These are phyloP conservation scores for Fraxinus quadrangulata DNA, from an alignment of 257 asterid genomes.

Conservation along the genomic window DNA sequence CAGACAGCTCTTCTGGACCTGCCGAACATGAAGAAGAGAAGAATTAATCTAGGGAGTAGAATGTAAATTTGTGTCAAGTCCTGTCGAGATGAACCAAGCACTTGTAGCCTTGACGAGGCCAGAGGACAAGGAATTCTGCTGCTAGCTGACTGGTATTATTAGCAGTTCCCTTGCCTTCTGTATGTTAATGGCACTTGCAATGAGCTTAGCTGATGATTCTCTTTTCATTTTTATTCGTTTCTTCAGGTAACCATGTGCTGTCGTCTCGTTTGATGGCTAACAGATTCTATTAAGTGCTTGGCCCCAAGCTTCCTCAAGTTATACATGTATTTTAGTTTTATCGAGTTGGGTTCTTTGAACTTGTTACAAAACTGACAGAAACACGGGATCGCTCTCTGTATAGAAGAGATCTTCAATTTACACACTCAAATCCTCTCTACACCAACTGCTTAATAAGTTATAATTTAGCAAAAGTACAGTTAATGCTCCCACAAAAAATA, in stretches of 20 bases:
- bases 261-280: slow-evolving; percentile 35
- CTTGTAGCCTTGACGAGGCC: slow-evolving; percentile 21
- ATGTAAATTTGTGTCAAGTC: slow-evolving; percentile 37
- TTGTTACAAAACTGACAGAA: not conserved
- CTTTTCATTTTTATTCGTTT: slow-evolving; percentile 5
- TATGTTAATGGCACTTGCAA: slow-evolving; percentile 16
- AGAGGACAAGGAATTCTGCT: slow-evolving; percentile 31
- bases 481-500: not conserved
- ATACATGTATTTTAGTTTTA: not conserved
- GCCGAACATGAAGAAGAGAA: slow-evolving; percentile 25
- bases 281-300: slow-evolving; percentile 3
- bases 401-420: not conserved
- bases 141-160: slow-evolving; percentile 26
- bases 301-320: not conserved
- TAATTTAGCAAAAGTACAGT: not conserved
- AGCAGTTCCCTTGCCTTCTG: slow-evolving; percentile 1
- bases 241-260: slow-evolving; percentile 26
- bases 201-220: slow-evolving; percentile 31
- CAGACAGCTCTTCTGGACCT: slow-evolving; percentile 26
- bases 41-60: slow-evolving; percentile 23
- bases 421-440: not conserved
- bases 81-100: slow-evolving; percentile 27
- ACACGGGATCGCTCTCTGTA: not conserved
- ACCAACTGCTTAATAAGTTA: not conserved
- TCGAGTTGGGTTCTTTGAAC: not conserved